These are phyloP conservation scores for Moringa oleifera DNA, from an alignment of 345 rosid genomes.

Conservation along the genomic window DNA sequence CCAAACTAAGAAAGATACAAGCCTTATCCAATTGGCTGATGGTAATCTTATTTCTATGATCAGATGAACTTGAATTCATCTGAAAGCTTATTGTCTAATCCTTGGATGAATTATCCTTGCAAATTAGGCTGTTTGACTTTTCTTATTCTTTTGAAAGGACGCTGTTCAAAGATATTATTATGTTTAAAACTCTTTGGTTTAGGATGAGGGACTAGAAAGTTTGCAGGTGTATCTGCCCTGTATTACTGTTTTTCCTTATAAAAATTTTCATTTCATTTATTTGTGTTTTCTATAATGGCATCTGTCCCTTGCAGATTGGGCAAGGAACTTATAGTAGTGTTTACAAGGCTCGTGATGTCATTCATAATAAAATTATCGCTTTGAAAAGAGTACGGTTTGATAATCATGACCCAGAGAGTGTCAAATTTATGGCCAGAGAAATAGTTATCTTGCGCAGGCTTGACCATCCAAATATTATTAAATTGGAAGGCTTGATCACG, in stretches of 20 bases:
- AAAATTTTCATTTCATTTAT: too few species aligned
- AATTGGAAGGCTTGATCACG: slow-evolving; percentile 86
- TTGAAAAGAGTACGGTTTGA: slow-evolving; percentile 84
- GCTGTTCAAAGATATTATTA: not conserved
- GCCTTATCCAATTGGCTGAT: not conserved
- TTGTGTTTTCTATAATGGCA: not conserved
- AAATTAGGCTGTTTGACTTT: not conserved
- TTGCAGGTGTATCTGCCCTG: not conserved
- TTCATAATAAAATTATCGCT: slow-evolving; percentile 67
- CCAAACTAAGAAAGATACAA: not conserved
- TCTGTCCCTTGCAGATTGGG: slow-evolving; percentile 70
- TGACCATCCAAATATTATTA: slow-evolving; percentile 90
- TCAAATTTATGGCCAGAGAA: slow-evolving; percentile 94
- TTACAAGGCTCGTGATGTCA: slow-evolving; percentile 76
- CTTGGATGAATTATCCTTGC: too few species aligned
- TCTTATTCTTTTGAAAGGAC: too few species aligned
- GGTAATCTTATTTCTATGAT: not conserved
- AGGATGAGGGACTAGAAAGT: not conserved
- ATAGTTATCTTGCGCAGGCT: slow-evolving; percentile 73
- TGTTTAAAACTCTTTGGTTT: not conserved
- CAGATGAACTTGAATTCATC: not conserved
- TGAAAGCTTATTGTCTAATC: too few species aligned
- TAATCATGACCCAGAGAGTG: slow-evolving; percentile 70
- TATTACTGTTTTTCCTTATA: too few species aligned
- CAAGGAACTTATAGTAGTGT: slow-evolving; percentile 97